A percentile compares a stretch with the other conserved stretches of the same genome.
These are phyloP conservation scores for Rutstroemia sp. DNA, from an alignment of 2,329 filamentous ascomycete genomes.

Conservation along the genomic window DNA sequence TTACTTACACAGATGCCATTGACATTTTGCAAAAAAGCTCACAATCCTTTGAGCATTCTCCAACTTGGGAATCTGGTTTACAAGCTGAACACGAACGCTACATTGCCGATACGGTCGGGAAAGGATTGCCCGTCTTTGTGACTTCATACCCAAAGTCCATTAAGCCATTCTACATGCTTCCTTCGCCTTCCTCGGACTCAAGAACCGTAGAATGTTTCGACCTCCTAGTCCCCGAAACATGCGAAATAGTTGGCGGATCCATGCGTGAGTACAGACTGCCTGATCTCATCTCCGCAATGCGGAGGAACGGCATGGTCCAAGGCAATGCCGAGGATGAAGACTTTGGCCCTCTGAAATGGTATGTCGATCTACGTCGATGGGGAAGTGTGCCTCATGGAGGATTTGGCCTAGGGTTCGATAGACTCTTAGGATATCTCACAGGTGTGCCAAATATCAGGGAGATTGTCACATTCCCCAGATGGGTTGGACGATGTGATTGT, in stretches of 20 bases:
- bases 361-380: conserved; percentile 61
- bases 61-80: conserved; percentile 65
- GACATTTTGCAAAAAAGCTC: conserved; percentile 53
- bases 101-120: conserved; percentile 57
- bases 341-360: conserved; percentile 54
- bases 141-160: conserved; percentile 83
- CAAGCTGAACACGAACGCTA: conserved; percentile 91
- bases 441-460: conserved; percentile 61
- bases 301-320: conserved; percentile 43
- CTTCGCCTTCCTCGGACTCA: conserved; percentile 32
- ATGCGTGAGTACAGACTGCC: conserved; percentile 60
- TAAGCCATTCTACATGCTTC: conserved; percentile 89
- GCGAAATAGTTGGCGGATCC: conserved; percentile 63
- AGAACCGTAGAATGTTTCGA: conserved; percentile 64
- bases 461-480: conserved; percentile 61
- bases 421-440: conserved; percentile 58
- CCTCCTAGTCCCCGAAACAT: conserved; percentile 59
- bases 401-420: conserved; percentile 66
- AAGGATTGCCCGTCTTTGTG: conserved; percentile 67
- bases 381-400: conserved; percentile 66
- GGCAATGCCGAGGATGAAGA: conserved; percentile 27
- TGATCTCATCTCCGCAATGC: conserved; percentile 52
- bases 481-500: conserved; percentile 34
- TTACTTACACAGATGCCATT: conserved; percentile 78
- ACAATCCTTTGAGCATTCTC: conserved; percentile 57